Evolutionary conservation across 371 early-diverging fungal species (phyloP).

Genomic region (Apophysomyces ossiformis): DNA sequence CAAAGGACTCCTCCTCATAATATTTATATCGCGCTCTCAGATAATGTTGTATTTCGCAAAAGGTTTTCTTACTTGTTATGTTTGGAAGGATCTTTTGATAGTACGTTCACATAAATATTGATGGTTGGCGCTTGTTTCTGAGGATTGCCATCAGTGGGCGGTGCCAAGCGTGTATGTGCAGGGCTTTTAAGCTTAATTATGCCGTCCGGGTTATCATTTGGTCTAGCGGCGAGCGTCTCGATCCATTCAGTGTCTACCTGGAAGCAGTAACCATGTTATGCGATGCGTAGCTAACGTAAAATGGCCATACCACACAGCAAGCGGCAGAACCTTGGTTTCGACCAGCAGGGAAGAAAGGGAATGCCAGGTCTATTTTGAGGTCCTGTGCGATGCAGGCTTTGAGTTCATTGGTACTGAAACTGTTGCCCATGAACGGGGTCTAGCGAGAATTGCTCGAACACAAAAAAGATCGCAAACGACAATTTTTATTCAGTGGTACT

Average conservation of each 20-base stretch:
- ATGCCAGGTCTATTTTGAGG: slow-evolving; percentile 63
- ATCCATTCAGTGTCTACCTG: slow-evolving; percentile 55
- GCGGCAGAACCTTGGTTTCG: slow-evolving; percentile 57
- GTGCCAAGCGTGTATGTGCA: slow-evolving; percentile 17
- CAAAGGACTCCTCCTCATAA: not conserved
- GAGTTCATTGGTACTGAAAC: slow-evolving; percentile 41
- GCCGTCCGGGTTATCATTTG: slow-evolving; percentile 2
- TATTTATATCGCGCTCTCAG: not conserved
- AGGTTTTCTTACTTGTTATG: slow-evolving; percentile 22
- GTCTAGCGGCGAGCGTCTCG: slow-evolving; percentile 28
- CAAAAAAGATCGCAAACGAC: slow-evolving; percentile 5
- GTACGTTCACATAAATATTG: slow-evolving; percentile 47
- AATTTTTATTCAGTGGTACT: not conserved
- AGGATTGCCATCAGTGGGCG: slow-evolving; percentile 16
- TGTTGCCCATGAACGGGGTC: slow-evolving; percentile 39
- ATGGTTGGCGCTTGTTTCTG: slow-evolving; percentile 52
- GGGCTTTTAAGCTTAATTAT: slow-evolving; percentile 30
- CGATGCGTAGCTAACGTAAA: not conserved
- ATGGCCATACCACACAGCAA: slow-evolving; percentile 62
- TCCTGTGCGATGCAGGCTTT: slow-evolving; percentile 54
- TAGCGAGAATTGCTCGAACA: not conserved
- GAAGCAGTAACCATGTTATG: slow-evolving; percentile 7
- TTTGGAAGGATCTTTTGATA: slow-evolving; percentile 32
- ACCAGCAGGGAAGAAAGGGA: slow-evolving; percentile 63
- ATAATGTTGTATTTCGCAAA: not conserved